A percentile compares a stretch with the other conserved stretches of the same genome.
Evolutionary conservation across 2,329 filamentous ascomycete genomes (phyloP).

Genomic region (Hypoxylon rubiginosum): DNA sequence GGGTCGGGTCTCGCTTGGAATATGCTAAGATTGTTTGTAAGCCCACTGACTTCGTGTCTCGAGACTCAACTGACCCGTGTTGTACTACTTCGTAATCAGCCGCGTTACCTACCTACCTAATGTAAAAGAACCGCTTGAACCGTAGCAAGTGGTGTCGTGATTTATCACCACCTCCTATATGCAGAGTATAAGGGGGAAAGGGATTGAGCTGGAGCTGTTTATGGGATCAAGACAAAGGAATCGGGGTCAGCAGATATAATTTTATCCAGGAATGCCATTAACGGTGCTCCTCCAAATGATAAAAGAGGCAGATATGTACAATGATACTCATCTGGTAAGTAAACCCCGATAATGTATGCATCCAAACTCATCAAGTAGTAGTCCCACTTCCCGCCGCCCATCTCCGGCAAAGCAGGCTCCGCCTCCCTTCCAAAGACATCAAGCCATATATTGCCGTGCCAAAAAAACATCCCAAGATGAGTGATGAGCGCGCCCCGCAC

Average conservation of each 20-base stretch:
- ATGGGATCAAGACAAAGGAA: neutral
- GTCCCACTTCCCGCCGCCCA: slow-evolving; percentile 6
- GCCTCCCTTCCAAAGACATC: slow-evolving; percentile 15
- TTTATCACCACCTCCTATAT: too few relatives aligned
- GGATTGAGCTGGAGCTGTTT: neutral
- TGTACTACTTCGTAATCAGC: neutral
- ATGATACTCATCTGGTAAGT: slow-evolving; percentile 27
- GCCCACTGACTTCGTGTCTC: neutral
- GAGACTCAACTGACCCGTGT: neutral
- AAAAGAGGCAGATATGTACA: slow-evolving; percentile 39
- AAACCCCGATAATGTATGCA: slow-evolving; percentile 24
- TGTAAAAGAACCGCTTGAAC: too few relatives aligned
- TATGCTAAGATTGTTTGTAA: neutral
- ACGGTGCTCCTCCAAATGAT: slow-evolving; percentile 30
- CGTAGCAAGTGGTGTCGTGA: too few relatives aligned
- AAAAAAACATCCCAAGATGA: slow-evolving; percentile 19
- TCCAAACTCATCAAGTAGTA: slow-evolving; percentile 10
- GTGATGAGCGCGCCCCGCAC: slow-evolving; percentile 18
- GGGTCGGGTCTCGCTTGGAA: neutral
- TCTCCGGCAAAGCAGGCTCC: slow-evolving; percentile 7
- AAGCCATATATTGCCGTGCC: slow-evolving; percentile 34
- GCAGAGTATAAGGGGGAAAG: neutral
- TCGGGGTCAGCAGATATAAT: slow-evolving; percentile 4
- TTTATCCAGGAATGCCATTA: slow-evolving; percentile 39
- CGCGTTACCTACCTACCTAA: neutral